Conservation (phyloP, 441 rosid genomes). For the Raphanus hybrid region DNA sequence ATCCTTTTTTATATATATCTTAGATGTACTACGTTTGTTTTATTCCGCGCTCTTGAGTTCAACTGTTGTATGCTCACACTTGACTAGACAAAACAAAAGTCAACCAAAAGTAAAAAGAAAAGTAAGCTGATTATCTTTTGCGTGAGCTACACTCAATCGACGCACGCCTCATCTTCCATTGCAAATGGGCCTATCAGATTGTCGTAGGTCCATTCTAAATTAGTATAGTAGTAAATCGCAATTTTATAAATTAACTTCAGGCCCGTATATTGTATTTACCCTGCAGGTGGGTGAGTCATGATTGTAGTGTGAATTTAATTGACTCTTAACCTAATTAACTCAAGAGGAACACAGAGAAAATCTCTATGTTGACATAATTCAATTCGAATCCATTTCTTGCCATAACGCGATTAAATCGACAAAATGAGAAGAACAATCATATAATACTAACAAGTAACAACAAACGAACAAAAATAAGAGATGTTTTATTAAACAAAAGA, state of each 20-base stretch:
- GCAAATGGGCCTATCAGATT: slow-evolving; percentile 20
- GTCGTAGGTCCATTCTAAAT: background rate
- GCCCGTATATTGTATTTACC: slow-evolving; percentile 23
- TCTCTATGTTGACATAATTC: background rate
- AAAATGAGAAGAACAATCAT: background rate
- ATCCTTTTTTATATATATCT: slow-evolving; percentile 6
- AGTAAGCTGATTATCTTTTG: background rate
- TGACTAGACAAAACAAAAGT: slow-evolving; percentile 11
- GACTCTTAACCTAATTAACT: background rate
- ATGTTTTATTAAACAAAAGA: slow-evolving; percentile 17
- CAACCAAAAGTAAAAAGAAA: background rate
- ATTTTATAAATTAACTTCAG: background rate
- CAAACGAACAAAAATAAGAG: background rate
- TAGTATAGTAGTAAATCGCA: background rate
- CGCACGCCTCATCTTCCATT: background rate
- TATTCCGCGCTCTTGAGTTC: slow-evolving; percentile 8
- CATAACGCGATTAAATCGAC: background rate
- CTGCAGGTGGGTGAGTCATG: background rate
- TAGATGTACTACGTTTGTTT: slow-evolving; percentile 11
- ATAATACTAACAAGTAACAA: slow-evolving; percentile 4
- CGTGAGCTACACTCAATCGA: background rate
- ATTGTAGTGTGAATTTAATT: background rate
- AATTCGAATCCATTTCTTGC: slow-evolving; percentile 8
- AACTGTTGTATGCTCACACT: slow-evolving; percentile 18
- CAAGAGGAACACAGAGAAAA: background rate